Base-by-base conservation (phyloP, 1,284 basidiomycete species). In the Cutaneotrichosporon cavernicola region DNA sequence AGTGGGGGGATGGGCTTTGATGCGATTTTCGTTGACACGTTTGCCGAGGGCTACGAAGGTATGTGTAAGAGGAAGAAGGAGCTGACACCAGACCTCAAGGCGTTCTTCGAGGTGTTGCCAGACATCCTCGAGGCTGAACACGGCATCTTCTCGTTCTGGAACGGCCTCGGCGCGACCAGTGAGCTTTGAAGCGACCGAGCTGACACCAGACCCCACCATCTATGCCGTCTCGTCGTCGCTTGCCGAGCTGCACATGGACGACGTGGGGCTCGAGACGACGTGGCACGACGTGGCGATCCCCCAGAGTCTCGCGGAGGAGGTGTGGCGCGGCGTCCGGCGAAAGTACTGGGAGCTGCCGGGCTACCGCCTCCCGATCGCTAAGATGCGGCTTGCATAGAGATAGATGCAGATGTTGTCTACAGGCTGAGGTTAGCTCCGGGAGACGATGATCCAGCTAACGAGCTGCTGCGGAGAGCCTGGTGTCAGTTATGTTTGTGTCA, bases 131-230 rank as follows among this genome's bases (percentile, higher is more conserved):
- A 86, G 30, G 88, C 89, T 0, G 86, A 89, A 9, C 83, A 88
- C 4, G 88, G 91, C 21, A 83, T 88, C n/a, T 92, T 96, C 77
- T 90, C 92, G 64, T 99, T 98, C 82, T 99, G 98, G 85, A 93
- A 99, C 76, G 96, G 96, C 5, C 85, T 99, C 1, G 97, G 92
- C 18, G 96, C 93, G 26, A 98, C 94, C 10, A 95, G 94, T 92
- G 75, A 67, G 82, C 82, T 66, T 21, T 49, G 14, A 49, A 34
- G 31, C 22, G 16, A 34, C 4, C 7, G 49, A 21, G 21, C 49
- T 60, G 50, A 62, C 56, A 32, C 21, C 74, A 94, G 91, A 93
- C 80, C 83, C 88, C 0, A 83, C 89, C 7, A 92, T 94, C 74
- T 97, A 97, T 80, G 92, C 97, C 72, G 90, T 98, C 5, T 96